These are phyloP conservation scores for Leavenworthia alabamica DNA, from an alignment of 345 rosid species.

Conservation along the genomic window DNA sequence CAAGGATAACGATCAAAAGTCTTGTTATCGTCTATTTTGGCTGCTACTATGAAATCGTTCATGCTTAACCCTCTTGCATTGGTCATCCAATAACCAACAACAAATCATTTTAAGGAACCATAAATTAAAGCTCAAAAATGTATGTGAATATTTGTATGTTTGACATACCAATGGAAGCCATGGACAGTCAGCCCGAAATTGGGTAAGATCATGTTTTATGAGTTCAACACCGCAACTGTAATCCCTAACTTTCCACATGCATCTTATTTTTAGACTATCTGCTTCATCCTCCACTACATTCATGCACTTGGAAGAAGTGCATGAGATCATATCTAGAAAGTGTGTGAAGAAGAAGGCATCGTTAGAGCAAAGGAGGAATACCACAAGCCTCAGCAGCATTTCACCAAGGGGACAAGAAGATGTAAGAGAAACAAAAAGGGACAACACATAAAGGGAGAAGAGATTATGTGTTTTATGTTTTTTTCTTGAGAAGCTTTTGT, in stretches of 20 bases:
- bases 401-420: too few species aligned
- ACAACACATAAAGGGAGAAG: too few species aligned
- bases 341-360: too few species aligned
- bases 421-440: too few species aligned
- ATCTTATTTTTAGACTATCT: constrained; percentile 62
- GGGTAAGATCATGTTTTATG: constrained; percentile 66
- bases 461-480: too few species aligned
- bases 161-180: constrained; percentile 57
- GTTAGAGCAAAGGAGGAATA: too few species aligned
- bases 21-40: constrained; percentile 73
- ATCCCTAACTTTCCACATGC: constrained; percentile 86
- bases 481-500: too few species aligned
- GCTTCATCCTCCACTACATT: constrained; percentile 71
- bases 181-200: constrained; percentile 89
- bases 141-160: not conserved
- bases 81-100: constrained; percentile 11
- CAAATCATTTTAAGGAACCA: not conserved
- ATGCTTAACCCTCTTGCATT: constrained; percentile 74
- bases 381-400: too few species aligned
- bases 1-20: constrained; percentile 78
- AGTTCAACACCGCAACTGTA: constrained; percentile 76
- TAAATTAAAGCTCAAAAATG: constrained; percentile 27
- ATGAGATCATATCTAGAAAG: too few species aligned
- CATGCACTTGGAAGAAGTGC: too few species aligned
- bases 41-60: constrained; percentile 87